These are phyloP conservation scores for Pyrenochaeta sp. DNA, from an alignment of 2,329 filamentous ascomycete genomes.

Conservation along the genomic window DNA sequence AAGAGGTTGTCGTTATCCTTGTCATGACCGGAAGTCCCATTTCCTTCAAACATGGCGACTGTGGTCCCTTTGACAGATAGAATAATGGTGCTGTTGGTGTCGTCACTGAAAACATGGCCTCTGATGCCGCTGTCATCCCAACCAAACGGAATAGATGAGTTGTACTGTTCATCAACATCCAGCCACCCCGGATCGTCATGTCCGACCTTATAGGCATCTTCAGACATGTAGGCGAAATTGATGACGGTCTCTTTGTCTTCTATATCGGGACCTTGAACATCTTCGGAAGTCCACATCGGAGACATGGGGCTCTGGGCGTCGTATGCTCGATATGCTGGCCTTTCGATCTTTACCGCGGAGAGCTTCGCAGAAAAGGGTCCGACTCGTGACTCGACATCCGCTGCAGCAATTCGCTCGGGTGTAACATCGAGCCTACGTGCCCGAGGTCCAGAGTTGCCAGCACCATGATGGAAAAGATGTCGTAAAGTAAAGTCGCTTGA, in stretches of 20 bases:
- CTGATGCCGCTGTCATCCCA: slow-evolving; percentile 49
- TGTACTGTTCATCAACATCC: slow-evolving; percentile 42
- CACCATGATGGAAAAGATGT: slow-evolving; percentile 47
- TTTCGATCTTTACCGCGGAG: slow-evolving; percentile 40
- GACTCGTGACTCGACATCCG: slow-evolving; percentile 31
- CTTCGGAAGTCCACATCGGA: slow-evolving; percentile 39
- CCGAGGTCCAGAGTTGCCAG: slow-evolving; percentile 42
- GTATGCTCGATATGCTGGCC: slow-evolving; percentile 27
- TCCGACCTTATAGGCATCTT: slow-evolving; percentile 47
- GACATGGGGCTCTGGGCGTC: slow-evolving; percentile 38
- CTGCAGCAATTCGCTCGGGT: slow-evolving; percentile 29
- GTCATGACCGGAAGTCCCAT: slow-evolving; percentile 46
- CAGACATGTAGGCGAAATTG: slow-evolving; percentile 48
- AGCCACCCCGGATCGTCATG: slow-evolving; percentile 46
- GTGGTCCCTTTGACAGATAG: slow-evolving; percentile 47
- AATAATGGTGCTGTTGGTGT: slow-evolving; percentile 44
- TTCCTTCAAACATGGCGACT: slow-evolving; percentile 47
- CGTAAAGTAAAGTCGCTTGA: slow-evolving; percentile 35
- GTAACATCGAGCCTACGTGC: slow-evolving; percentile 45
- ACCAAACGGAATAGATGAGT: slow-evolving; percentile 44
- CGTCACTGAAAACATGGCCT: slow-evolving; percentile 47
- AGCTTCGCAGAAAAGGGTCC: slow-evolving; percentile 43
- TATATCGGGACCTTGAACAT: slow-evolving; percentile 42
- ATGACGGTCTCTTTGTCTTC: slow-evolving; percentile 45
- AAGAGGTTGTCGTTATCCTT: slow-evolving; percentile 50